A percentile compares a stretch with the other conserved stretches of the same genome.
Conservation (phyloP, 768 basidiomycete genomes). For the Pholiota microspora region DNA sequence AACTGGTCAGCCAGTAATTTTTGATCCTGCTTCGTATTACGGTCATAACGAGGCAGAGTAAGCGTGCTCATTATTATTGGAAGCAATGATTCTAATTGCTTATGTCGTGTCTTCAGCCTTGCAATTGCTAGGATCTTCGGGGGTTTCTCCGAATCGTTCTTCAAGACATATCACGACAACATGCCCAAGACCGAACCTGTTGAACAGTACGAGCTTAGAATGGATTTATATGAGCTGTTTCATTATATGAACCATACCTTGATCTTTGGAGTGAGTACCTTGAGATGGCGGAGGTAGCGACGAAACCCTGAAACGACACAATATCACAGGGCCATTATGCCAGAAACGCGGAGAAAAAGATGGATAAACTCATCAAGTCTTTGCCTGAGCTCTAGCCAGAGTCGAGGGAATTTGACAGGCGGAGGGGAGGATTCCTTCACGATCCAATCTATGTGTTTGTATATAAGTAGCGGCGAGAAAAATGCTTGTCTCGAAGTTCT, state of each 20-base stretch:
- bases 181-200: constrained; percentile 64
- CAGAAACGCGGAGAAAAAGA: constrained; percentile 46
- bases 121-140: constrained; percentile 81
- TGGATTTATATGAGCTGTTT: constrained; percentile 73
- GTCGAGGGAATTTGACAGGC: too few species aligned
- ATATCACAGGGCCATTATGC: constrained; percentile 51
- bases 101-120: constrained; percentile 52
- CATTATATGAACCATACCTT: constrained; percentile 84
- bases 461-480: too few species aligned
- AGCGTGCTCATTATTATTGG: constrained; percentile 28
- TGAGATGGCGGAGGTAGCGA: background rate
- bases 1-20: constrained; percentile 64
- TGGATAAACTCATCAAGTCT: constrained; percentile 11
- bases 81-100: too few species aligned
- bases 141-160: constrained; percentile 66
- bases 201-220: constrained; percentile 61
- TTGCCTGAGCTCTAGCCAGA: background rate
- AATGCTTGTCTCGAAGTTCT: too few species aligned
- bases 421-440: too few species aligned
- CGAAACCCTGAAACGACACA: background rate
- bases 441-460: too few species aligned
- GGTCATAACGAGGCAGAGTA: constrained; percentile 85
- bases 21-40: constrained; percentile 76
- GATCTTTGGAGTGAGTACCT: constrained; percentile 65
- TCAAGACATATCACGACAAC: constrained; percentile 59